Evolutionary conservation across 1,284 basidiomycete genomes (phyloP), one percentile per base, ranked within the genome.

Genomic region (Pisolithus thermaeus): DNA sequence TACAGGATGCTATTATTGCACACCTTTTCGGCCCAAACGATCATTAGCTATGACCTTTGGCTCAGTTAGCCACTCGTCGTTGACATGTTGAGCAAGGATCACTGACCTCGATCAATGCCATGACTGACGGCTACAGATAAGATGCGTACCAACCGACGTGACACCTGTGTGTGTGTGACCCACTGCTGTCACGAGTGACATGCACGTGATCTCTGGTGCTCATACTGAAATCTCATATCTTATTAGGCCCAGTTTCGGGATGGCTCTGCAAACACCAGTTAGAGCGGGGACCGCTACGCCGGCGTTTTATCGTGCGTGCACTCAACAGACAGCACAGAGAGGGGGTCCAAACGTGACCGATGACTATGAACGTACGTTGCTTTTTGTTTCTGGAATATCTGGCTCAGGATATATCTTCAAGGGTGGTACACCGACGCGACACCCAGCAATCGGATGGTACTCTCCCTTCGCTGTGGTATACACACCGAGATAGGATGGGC

Each of bases 1-100:
- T 28, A 39, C 38, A 12, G 22, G 27, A 30, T 37, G 49, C 9
- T 36, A 36, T 43, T 23, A 49, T 23, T 9, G 16, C 55, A 41
- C 65, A 92, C 95, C 95, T 87, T 97, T 98, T 54, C 92, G 84
- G 46, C 96, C 96, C 50, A 97, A 79, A 66, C 96, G 88, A 76
- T 98, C 95, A 72, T 98, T 98, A 7, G 93, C 96, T 60, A 96
- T 96, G 55, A 98, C 84, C 84, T 97, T 52, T 41, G 37, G 30
- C 37, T 25, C n/a, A 1, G 41, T 54, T 46, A 54, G 49, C 25
- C 1, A 7, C 38, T 12, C 25, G n/a, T 20, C 49, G 12, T n/a
- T 27, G 27, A 37, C 32, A 28, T 14, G 32, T 22, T 5, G n/a
- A 6, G 28, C 42, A 16, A 37, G 48, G 38, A 39, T n/a, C 36